Base-by-base conservation (phyloP, 257 asterid species). In the Nicotiana otophora region DNA sequence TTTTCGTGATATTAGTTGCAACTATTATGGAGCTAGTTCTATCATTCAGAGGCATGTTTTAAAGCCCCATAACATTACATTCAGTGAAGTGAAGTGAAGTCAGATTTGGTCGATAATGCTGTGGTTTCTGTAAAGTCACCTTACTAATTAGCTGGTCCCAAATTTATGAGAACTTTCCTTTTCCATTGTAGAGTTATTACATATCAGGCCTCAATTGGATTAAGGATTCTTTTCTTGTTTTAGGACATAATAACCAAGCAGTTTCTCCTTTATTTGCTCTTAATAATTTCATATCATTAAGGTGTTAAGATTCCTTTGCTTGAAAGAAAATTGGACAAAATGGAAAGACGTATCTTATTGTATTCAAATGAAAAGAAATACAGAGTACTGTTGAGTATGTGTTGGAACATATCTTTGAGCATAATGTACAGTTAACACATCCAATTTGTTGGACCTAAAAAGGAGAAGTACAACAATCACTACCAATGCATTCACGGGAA, bases 341-440 rank as follows among this genome's bases (percentile, higher is more conserved):
- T 74, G 80, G 80, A 74, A 74, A 74, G 80, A 74, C 28, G 42
- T 48, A 74, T 48, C 23, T 14, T 23, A 48, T 74, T 72, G 42
- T 15, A 48, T 48, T 23, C 6, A 7, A 48, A 74, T 33, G 31
- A 70, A 72, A 46, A 12, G 6, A 46, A 46, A 46, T 46, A 46
- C 36, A 72, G 63, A 20, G 10, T 6, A 48, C 62, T 74, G 26
- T 46, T 48, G 26, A 23, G 42, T 74, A 42, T 48, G 23, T 74
- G 79, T 12, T 48, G 39, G 39, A 26, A 42, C 36, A 42, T 48
- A 48, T 4, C 7, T 0, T 23, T 23, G 42, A 48, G 42, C 26
- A 26, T 23, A 23, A 72, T 72, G 79, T 72, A 72, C 79, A 72
- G 79, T 23, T 3, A 46, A 72, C 79, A 12, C 39, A 23, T 74